Evolutionary conservation across 495 filamentous ascomycete genomes (phyloP), one percentile per base, ranked within the genome.

Genomic region (Umbilicaria muhlenbergii): DNA sequence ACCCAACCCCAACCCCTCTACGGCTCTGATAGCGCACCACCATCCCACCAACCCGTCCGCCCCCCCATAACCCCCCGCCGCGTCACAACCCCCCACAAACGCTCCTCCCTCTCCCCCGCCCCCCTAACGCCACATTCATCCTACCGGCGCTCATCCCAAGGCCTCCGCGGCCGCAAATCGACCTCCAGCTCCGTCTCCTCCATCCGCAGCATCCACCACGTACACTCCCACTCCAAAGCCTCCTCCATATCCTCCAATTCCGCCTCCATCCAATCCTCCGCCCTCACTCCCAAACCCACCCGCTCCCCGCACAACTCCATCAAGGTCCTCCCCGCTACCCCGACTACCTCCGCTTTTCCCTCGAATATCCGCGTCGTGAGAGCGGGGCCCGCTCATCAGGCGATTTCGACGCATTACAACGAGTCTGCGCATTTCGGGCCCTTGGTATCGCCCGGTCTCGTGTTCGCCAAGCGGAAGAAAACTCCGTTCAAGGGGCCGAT

Each of bases 161-260:
- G 83, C 35, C 70, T 96, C 15, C 77, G 89, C 34, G 92, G 91
- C 28, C 75, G 91, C 46, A 96, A 94, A 58, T 95, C 89, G 2
- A 96, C 91, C 3, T 95, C 89, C 5, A 94, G 87, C 2, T 96
- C 91, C 10, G 77, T 98, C 16, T 94, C 86, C 13, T 94, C 86
- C 0, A 80, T 96, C 47, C 79, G 89, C 36, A 91, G 83, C 36
- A 84, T 96, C 52, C 87, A 93, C 53, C 86, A 92, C 42, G 59
- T 58, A 41, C 87, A 93, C 55, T 75, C 79, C 19, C 91, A 94
- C 55, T 94, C 86, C 10, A 95, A 94, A 57, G 87, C 91, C 3
- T 91, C 83, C 13, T 95, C 89, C 0, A 88, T 87, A 0, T 93
- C 86, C 10, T 94, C 88, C 19, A 85, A 77, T 43, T 78, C 78